phyloP scores from a whole-genome alignment of 2,329 filamentous ascomycete genomes.

The Thelonectria olida region DNA sequence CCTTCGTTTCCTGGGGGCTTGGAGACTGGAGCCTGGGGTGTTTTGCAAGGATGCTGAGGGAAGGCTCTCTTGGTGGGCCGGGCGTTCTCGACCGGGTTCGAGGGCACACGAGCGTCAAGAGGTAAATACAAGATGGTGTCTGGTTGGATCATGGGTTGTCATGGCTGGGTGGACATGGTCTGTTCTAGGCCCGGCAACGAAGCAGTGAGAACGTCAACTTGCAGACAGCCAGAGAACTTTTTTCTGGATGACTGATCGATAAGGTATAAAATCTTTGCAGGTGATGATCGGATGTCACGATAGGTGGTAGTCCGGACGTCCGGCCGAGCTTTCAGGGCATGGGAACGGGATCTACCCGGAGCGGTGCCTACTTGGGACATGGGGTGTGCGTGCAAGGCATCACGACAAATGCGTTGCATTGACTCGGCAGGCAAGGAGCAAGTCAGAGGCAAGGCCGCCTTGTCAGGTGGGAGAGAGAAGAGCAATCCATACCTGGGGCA shows the following conservation, averaged over 20 bases:
- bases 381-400: slow-evolving; percentile 4
- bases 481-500: background rate
- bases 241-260: background rate
- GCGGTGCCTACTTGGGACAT: background rate
- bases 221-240: background rate
- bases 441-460: background rate
- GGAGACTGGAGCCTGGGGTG: slow-evolving; percentile 9
- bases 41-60: background rate
- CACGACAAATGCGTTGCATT: background rate
- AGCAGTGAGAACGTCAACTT: background rate
- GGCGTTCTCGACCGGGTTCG: slow-evolving; percentile 14
- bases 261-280: background rate
- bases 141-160: slow-evolving; percentile 3
- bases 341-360: slow-evolving; percentile 21
- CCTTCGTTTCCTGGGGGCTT: slow-evolving; percentile 11
- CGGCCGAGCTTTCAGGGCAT: slow-evolving; percentile 3
- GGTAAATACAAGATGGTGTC: background rate
- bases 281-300: background rate
- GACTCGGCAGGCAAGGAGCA: background rate
- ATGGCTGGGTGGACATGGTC: slow-evolving; percentile 1
- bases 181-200: slow-evolving; percentile 4
- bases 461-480: background rate
- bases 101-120: slow-evolving; percentile 17
- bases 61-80: background rate
- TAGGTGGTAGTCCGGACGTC: slow-evolving; percentile 7